Evolutionary conservation across 2,329 filamentous ascomycete species (phyloP).

Genomic region (Chaetomium sp.): DNA sequence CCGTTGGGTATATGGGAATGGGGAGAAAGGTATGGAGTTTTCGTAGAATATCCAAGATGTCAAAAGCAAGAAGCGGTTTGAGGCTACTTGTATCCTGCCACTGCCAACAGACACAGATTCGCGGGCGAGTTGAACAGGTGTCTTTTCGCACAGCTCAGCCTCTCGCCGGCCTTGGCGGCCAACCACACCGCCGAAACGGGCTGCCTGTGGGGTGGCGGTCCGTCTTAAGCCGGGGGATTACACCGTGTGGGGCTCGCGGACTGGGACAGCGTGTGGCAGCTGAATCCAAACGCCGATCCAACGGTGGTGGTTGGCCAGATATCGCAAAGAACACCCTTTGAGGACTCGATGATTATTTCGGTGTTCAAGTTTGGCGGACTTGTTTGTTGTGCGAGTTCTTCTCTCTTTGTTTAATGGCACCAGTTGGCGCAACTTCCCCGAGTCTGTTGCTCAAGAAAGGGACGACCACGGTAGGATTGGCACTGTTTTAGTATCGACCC

Average conservation of each 20-base stretch:
- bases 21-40: constrained; percentile 11
- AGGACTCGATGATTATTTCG: too few relatives aligned
- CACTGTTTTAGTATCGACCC: neutral
- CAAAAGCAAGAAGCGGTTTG: constrained; percentile 12
- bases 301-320: too few relatives aligned
- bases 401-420: too few relatives aligned
- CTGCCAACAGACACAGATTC: constrained; percentile 18
- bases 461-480: too few relatives aligned
- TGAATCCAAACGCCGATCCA: neutral
- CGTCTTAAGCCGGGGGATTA: neutral
- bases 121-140: constrained; percentile 23
- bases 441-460: too few relatives aligned
- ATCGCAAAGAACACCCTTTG: too few relatives aligned
- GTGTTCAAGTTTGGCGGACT: too few relatives aligned
- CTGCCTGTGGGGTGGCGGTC: constrained; percentile 9
- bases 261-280: neutral
- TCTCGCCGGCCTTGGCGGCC: constrained; percentile 15
- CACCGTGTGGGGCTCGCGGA: constrained; percentile 1
- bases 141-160: constrained; percentile 21
- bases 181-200: constrained; percentile 13
- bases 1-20: constrained; percentile 2
- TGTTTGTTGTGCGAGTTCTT: too few relatives aligned
- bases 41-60: constrained; percentile 13
- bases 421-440: too few relatives aligned
- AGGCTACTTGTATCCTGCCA: constrained; percentile 19